phyloP scores from a whole-genome alignment of 2,329 filamentous ascomycete genomes.

The Neofusicoccum laricinum region DNA sequence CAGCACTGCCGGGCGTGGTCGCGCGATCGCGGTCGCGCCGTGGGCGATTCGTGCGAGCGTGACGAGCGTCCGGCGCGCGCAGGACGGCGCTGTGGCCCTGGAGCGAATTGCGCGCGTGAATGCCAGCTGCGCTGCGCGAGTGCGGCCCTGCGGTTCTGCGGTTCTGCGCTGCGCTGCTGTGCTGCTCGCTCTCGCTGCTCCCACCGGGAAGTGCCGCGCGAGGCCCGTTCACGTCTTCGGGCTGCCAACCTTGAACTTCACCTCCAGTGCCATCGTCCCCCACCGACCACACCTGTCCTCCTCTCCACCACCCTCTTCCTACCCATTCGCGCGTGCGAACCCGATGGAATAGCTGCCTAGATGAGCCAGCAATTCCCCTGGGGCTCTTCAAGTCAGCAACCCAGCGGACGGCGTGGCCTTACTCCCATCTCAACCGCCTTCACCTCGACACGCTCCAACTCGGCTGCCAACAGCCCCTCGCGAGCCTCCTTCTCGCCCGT shows the following conservation, averaged over 20 bases:
- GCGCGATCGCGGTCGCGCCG: not conserved
- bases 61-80: not conserved
- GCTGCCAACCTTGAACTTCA: constrained; percentile 17
- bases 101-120: not conserved
- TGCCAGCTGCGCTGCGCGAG: too few relatives aligned
- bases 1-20: not conserved
- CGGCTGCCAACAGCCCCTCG: constrained; percentile 49
- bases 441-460: constrained; percentile 42
- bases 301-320: constrained; percentile 20
- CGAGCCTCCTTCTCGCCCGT: constrained; percentile 52
- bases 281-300: constrained; percentile 20
- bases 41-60: not conserved
- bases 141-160: too few relatives aligned
- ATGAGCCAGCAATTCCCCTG: constrained; percentile 56
- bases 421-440: constrained; percentile 57
- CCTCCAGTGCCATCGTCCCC: constrained; percentile 9
- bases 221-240: constrained; percentile 17
- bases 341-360: constrained; percentile 42
- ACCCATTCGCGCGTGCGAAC: constrained; percentile 31
- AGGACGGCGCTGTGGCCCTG: not conserved
- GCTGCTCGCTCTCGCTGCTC: not conserved
- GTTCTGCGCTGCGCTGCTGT: not conserved
- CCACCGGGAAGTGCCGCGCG: constrained; percentile 8
- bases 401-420: constrained; percentile 55
- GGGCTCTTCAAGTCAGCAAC: constrained; percentile 54